Evolutionary conservation across 2,329 filamentous ascomycete species (phyloP), one percentile per base, ranked within the genome.

Genomic region (Venturia asperata): DNA sequence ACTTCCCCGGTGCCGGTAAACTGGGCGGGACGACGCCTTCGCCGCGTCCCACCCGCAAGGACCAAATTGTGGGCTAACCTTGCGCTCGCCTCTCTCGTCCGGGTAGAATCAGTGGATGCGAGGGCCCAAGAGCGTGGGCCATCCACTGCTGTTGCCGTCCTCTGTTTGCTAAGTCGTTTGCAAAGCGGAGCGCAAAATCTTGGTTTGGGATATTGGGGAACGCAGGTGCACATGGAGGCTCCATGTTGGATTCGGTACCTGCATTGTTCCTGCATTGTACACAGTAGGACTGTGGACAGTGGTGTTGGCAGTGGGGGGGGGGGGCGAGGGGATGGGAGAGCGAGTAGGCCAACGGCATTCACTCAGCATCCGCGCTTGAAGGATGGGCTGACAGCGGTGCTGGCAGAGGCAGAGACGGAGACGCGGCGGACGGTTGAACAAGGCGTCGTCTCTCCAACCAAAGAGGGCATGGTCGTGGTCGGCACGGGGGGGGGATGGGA

Each of bases 221-320:
- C 17, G 49, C 10, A 17, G 17, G 24, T 55, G 24, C 27, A 30
- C 24, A 55, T 34, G 24, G 24, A 34, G 49, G 1, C 34, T 17
- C 49, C 24, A 34, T 55, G 49, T 55, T 34, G 52, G 52, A 17
- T 27, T 34, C 43, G n/a, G 75, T 76, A 73, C 75, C 75, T 77
- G 75, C 75, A 72, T 70, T 66, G 74, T 75, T 74, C 74, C 74
- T 75, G 74, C 74, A 75, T 76, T 10, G 3, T 34, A 34, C 30
- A 34, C 30, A 6, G 30, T 75, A 75, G 75, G 43, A 68, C 68
- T 61, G 34, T 39, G 34, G 27, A 11, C 24, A 45, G 27, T 45
- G 21, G 47, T 52, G 47, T 10, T 27, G 11, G 47, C 47, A 52
- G 47, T 27, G 60, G 37, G 58, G 58, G 58, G 13, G 3, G 30